Evolutionary conservation across 306 rosid species (phyloP).

Genomic region (Psophocarpus tetragonolobus): DNA sequence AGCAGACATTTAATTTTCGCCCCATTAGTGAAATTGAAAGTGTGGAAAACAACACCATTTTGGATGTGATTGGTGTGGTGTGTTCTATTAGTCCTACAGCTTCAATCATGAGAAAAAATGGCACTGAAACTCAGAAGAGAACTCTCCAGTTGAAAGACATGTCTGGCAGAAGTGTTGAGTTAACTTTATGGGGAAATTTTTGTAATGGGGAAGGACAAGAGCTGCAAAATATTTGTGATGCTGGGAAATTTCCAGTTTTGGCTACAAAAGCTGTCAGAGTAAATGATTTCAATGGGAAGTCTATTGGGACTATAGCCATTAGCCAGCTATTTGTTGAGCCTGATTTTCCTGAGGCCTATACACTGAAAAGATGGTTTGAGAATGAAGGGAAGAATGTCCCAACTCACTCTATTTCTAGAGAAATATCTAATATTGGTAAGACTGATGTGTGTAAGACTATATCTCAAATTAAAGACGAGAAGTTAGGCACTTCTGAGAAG

Average conservation of each 20-base stretch:
- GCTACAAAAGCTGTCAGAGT: conserved; percentile 78
- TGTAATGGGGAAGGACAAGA: conserved; percentile 75
- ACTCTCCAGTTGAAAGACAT: conserved; percentile 80
- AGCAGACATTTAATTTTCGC: conserved; percentile 63
- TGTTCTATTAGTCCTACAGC: conserved; percentile 62
- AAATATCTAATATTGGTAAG: conserved; percentile 46
- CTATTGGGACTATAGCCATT: conserved; percentile 65
- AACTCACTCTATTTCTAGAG: conserved; percentile 72
- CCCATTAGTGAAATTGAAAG: conserved; percentile 63
- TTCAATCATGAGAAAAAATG: conserved; percentile 81
- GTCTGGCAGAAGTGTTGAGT: conserved; percentile 77
- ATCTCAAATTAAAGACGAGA: conserved; percentile 89
- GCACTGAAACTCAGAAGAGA: conserved; percentile 82
- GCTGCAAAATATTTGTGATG: conserved; percentile 75
- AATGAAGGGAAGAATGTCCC: conserved; percentile 71
- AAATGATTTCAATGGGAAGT: conserved; percentile 83
- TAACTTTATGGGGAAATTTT: conserved; percentile 83
- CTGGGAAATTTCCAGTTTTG: conserved; percentile 74
- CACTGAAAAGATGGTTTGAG: conserved; percentile 70
- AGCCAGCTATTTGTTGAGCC: conserved; percentile 82
- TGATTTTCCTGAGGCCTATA: conserved; percentile 55
- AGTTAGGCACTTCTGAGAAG: conserved; percentile 86
- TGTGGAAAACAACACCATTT: conserved; percentile 60
- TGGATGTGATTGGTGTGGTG: conserved; percentile 83
- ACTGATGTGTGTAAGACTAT: conserved; percentile 63